A percentile compares a stretch with the other conserved stretches of the same genome.
Evolutionary conservation across 2,329 filamentous ascomycete genomes (phyloP).

Genomic region (Leptosphaerulina australis): DNA sequence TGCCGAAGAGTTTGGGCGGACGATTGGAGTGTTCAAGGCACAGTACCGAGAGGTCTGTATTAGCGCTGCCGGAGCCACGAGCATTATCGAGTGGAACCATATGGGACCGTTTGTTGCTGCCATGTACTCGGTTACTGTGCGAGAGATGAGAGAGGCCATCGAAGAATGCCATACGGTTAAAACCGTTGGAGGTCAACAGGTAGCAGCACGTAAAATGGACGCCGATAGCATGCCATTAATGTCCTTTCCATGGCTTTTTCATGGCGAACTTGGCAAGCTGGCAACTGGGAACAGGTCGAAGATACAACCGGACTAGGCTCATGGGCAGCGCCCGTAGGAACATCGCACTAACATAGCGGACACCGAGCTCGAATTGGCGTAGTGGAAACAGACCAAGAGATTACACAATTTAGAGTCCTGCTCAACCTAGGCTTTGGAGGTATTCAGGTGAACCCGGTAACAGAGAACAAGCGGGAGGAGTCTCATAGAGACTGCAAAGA

Average conservation of each 20-base stretch:
- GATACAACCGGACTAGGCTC: neutral
- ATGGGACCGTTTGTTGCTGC: constrained; percentile 79
- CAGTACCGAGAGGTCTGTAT: constrained; percentile 72
- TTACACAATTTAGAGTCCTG: constrained; percentile 45
- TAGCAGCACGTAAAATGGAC: constrained; percentile 48
- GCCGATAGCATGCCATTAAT: constrained; percentile 76
- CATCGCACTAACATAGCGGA: neutral
- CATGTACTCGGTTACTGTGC: constrained; percentile 83
- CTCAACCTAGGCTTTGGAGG: constrained; percentile 38
- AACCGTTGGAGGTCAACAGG: constrained; percentile 47
- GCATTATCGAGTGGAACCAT: constrained; percentile 45
- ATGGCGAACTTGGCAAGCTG: constrained; percentile 71
- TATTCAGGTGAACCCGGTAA: neutral
- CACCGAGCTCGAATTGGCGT: constrained; percentile 8
- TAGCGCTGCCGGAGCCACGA: constrained; percentile 61
- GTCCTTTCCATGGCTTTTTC: constrained; percentile 93
- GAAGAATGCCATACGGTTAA: constrained; percentile 55
- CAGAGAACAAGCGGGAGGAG: neutral
- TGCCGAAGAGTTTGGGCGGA: constrained; percentile 77
- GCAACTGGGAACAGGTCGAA: constrained; percentile 53
- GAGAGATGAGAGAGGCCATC: constrained; percentile 68
- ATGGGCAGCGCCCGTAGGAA: neutral
- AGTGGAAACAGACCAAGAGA: constrained; percentile 42
- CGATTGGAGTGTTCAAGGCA: constrained; percentile 69
- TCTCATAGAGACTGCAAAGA: neutral